Percentiles rank a stretch among this genome's conserved stretches.
Evolutionary conservation across 2,329 filamentous ascomycete genomes (phyloP).

Genomic region (Cordyceps fumosorosea): DNA sequence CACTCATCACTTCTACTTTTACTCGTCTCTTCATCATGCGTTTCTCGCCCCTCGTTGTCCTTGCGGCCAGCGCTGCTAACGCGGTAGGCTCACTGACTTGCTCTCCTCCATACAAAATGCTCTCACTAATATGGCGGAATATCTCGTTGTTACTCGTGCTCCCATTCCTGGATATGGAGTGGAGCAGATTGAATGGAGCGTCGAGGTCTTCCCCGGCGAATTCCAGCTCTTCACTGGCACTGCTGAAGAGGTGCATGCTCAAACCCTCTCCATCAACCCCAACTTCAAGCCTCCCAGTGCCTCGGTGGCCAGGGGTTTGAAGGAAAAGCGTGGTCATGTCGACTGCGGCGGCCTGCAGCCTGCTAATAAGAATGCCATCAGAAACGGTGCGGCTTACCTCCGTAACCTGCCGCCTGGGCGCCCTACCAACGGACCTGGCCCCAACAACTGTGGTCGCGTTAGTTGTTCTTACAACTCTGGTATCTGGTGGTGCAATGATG

Average conservation of each 20-base stretch:
- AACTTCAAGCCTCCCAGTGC: not conserved
- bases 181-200: not conserved
- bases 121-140: not conserved
- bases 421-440: not conserved
- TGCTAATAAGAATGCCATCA: not conserved
- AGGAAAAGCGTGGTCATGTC: not conserved
- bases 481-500: slow-evolving; percentile 14
- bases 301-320: not conserved
- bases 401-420: not conserved
- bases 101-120: not conserved
- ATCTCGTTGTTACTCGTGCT: not conserved
- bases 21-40: not conserved
- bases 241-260: not conserved
- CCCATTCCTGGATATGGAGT: not conserved
- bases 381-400: slow-evolving; percentile 8
- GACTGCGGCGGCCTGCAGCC: not conserved
- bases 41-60: not conserved
- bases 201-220: not conserved
- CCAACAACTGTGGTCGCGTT: slow-evolving; percentile 11
- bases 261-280: not conserved
- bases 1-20: not conserved
- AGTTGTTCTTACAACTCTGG: slow-evolving; percentile 12
- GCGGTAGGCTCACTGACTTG: not conserved
- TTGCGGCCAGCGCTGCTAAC: not conserved
- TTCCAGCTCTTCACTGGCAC: not conserved